A percentile compares a stretch with the other conserved stretches of the same genome.
These are phyloP conservation scores for Gossypium lobatum DNA, from an alignment of 441 rosid genomes.

Conservation along the genomic window DNA sequence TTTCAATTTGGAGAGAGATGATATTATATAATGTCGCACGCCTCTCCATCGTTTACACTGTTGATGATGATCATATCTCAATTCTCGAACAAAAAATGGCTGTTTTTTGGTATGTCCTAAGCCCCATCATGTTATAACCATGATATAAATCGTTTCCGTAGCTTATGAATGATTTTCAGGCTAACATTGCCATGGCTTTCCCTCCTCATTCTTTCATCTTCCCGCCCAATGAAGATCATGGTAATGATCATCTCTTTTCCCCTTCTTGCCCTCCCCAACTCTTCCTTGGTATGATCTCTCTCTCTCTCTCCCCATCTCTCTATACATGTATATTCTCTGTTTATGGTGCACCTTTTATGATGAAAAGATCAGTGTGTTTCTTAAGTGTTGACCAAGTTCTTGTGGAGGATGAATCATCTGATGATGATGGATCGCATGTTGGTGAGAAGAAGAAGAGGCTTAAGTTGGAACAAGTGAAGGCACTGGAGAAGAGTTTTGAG, in stretches of 20 bases:
- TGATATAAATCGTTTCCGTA: neutral
- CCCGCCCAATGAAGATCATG: conserved; percentile 46
- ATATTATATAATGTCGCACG: conserved; percentile 18
- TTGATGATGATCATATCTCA: conserved; percentile 6
- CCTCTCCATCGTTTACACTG: conserved; percentile 20
- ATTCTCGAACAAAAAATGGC: conserved; percentile 26
- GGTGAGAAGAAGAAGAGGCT: conserved; percentile 97
- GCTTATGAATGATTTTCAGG: conserved; percentile 11
- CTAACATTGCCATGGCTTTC: conserved; percentile 47
- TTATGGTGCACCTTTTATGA: conserved; percentile 41
- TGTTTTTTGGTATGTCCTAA: conserved; percentile 29
- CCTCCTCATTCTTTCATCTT: conserved; percentile 73
- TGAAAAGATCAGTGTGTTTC: conserved; percentile 84
- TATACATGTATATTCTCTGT: neutral
- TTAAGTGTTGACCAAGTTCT: conserved; percentile 53
- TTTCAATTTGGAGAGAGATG: neutral
- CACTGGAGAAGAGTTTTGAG: conserved; percentile 88
- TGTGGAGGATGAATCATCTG: conserved; percentile 85
- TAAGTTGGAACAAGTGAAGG: conserved; percentile 78
- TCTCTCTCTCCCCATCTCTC: neutral
- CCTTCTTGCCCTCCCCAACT: conserved; percentile 32
- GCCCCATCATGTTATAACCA: conserved; percentile 15
- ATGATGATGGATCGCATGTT: conserved; percentile 81
- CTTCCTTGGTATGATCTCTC: conserved; percentile 41
- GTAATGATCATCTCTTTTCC: no score